Percentiles rank a stretch among this genome's conserved stretches.
These are phyloP conservation scores for Stentor roeselii DNA, from an alignment of 73 alveolate species.

Conservation along the genomic window DNA sequence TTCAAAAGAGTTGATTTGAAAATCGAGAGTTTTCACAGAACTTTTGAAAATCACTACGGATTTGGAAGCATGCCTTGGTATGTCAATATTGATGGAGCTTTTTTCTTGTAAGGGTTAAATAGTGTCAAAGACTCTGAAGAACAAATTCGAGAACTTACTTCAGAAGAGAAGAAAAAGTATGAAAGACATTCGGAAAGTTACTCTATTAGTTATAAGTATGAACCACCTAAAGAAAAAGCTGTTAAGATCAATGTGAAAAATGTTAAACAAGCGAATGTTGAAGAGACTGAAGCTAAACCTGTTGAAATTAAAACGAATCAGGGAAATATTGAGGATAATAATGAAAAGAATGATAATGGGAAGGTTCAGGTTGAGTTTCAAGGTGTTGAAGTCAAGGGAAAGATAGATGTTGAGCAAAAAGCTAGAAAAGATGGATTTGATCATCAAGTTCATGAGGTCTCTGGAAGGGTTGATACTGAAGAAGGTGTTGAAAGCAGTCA, in stretches of 20 bases:
- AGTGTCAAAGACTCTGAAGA: constrained; percentile 27
- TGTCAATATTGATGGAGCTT: constrained; percentile 1
- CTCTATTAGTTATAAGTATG: not conserved
- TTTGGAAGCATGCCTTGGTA: constrained; percentile 27
- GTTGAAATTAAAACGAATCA: not conserved
- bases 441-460: too few species aligned
- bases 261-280: not conserved
- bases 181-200: not conserved
- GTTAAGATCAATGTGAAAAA: constrained; percentile 2
- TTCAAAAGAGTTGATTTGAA: constrained; percentile 7
- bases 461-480: too few species aligned
- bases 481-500: too few species aligned
- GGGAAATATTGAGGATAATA: not conserved
- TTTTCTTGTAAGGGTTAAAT: constrained; percentile 17
- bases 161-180: constrained; percentile 23
- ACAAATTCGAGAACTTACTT: constrained; percentile 19
- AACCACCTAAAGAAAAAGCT: constrained; percentile 26
- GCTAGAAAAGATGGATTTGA: too few species aligned
- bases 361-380: not conserved
- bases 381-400: not conserved
- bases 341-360: not conserved
- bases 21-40: constrained; percentile 8
- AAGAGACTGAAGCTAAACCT: not conserved
- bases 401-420: too few species aligned
- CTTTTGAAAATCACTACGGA: not conserved